A percentile compares a stretch with the other conserved stretches of the same genome.
Evolutionary conservation across 345 rosid genomes (phyloP).

Genomic region (Melastoma malabathricum): DNA sequence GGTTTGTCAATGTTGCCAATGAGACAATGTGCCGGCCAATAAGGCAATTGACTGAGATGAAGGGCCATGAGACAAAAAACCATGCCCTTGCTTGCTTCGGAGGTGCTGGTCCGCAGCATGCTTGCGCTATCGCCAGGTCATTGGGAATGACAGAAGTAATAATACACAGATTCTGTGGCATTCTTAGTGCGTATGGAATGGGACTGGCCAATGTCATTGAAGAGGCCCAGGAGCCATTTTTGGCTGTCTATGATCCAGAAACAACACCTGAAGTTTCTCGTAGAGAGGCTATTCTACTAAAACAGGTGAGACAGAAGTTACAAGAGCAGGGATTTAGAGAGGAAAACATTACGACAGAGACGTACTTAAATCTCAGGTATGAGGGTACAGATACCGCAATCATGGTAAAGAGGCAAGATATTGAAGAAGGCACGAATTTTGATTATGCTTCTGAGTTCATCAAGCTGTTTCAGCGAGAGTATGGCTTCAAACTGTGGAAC

Average conservation of each 20-base stretch:
- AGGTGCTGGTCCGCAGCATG: conserved; percentile 98
- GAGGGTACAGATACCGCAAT: conserved; percentile 97
- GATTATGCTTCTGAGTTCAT: conserved; percentile 68
- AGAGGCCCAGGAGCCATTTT: conserved; percentile 91
- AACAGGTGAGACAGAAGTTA: conserved; percentile 53
- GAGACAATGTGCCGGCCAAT: conserved; percentile 99
- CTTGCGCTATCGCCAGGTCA: conserved; percentile 89
- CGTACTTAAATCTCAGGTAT: conserved; percentile 72
- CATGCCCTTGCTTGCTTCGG: conserved; percentile 98
- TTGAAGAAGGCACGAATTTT: conserved; percentile 28
- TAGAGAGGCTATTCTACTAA: conserved; percentile 41
- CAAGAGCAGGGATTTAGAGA: conserved; percentile 67
- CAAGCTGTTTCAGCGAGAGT: conserved; percentile 75
- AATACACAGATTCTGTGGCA: conserved; percentile 80
- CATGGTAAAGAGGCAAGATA: conserved; percentile 58
- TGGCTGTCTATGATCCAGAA: conserved; percentile 62
- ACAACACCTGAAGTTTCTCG: conserved; percentile 52
- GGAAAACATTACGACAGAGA: conserved; percentile 54
- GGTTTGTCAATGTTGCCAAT: conserved; percentile 86
- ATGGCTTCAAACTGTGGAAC: conserved; percentile 81
- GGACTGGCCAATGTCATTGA: conserved; percentile 96
- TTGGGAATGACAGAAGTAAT: conserved; percentile 90
- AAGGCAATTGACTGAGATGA: conserved; percentile 92
- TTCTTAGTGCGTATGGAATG: conserved; percentile 94
- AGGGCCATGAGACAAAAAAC: conserved; percentile 87